phyloP scores from a whole-genome alignment of 768 basidiomycete species.

The Agaricus subrufescens region DNA sequence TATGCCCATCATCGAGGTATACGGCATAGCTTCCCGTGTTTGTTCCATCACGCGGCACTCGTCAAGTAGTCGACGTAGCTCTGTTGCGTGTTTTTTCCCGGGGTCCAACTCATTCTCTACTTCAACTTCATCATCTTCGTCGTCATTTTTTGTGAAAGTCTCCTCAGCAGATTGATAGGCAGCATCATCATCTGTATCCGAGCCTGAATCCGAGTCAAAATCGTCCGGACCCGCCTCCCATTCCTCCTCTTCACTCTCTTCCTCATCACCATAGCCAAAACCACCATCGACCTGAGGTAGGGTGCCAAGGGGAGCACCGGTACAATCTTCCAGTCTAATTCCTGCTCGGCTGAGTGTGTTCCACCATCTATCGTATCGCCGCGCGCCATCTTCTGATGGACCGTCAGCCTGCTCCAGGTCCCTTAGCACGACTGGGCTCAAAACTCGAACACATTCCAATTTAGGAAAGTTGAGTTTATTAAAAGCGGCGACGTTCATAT shows the following conservation, averaged over 20 bases:
- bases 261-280: conserved; percentile 24
- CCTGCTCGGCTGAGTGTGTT: conserved; percentile 41
- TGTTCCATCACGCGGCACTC: conserved; percentile 52
- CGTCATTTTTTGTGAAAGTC: conserved; percentile 13
- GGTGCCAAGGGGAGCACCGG: conserved; percentile 56
- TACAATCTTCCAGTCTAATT: conserved; percentile 72
- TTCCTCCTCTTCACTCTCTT: conserved; percentile 24
- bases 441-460: conserved; percentile 51
- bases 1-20: conserved; percentile 13
- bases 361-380: conserved; percentile 73
- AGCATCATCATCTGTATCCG: conserved; percentile 1
- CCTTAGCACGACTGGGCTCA: conserved; percentile 50
- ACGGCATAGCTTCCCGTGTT: conserved; percentile 36
- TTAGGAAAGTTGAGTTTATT: conserved; percentile 54
- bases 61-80: conserved; percentile 47
- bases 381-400: conserved; percentile 39
- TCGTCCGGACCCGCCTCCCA: conserved; percentile 25
- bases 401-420: conserved; percentile 54
- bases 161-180: conserved; percentile 8
- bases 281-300: conserved; percentile 33
- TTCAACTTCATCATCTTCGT: conserved; percentile 23
- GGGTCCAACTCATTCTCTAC: conserved; percentile 17
- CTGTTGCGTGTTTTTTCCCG: conserved; percentile 13
- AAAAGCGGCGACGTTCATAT: conserved; percentile 57
- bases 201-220: conserved; percentile 18